Conservation (phyloP, 441 rosid genomes). For the Corymbia calophylla region DNA sequence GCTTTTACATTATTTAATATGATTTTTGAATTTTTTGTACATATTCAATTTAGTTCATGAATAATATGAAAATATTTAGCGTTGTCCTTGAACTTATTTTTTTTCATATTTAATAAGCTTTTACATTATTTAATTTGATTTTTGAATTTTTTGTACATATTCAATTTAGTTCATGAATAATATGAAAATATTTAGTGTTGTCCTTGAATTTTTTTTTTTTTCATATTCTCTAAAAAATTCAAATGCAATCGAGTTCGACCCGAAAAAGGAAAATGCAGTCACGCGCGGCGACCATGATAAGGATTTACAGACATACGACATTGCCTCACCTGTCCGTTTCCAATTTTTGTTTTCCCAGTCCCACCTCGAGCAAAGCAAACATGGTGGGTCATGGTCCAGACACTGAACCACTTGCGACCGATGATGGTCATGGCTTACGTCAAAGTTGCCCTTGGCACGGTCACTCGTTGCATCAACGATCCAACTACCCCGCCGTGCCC, state of each 20-base stretch:
- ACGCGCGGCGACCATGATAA: not conserved
- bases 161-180: no score
- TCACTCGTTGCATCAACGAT: conserved; percentile 21
- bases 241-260: not conserved
- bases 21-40: no score
- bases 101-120: no score
- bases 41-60: no score
- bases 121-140: no score
- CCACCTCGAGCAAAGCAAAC: not conserved
- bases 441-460: conserved; percentile 27
- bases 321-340: not conserved
- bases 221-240: not conserved
- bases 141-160: no score
- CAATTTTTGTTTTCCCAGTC: not conserved
- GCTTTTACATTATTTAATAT: no score
- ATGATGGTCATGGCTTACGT: conserved; percentile 38
- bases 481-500: conserved; percentile 9
- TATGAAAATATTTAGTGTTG: no score
- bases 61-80: no score
- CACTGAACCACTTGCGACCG: not conserved
- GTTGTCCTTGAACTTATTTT: no score
- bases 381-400: not conserved
- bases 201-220: no score
- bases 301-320: not conserved
- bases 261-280: not conserved